A percentile compares a stretch with the other conserved stretches of the same genome.
Conservation (phyloP, 2,329 filamentous ascomycete genomes). For the Penicillium sp. region DNA sequence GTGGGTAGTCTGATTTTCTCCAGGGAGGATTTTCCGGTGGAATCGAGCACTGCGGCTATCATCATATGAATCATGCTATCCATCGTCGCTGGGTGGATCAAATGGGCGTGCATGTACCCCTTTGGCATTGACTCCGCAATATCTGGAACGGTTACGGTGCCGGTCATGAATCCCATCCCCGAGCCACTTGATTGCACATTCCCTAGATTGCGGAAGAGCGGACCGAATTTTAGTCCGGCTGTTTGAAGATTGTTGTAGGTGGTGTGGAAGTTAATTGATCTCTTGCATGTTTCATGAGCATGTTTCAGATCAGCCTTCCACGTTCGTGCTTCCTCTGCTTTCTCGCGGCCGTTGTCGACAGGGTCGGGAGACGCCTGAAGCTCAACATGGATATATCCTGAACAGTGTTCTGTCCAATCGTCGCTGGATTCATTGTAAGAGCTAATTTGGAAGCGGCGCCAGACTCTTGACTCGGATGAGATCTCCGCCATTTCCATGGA, state of each 20-base stretch:
- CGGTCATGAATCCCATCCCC: constrained; percentile 20
- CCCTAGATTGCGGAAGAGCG: constrained; percentile 31
- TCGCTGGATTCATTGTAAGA: constrained; percentile 30
- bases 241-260: constrained; percentile 28
- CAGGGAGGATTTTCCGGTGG: constrained; percentile 20
- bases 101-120: constrained; percentile 30
- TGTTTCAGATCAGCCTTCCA: constrained; percentile 14
- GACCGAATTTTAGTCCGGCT: constrained; percentile 31
- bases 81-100: constrained; percentile 39
- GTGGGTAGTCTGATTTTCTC: constrained; percentile 29
- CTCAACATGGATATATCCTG: constrained; percentile 31
- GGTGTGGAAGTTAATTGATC: constrained; percentile 21
- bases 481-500: constrained; percentile 26
- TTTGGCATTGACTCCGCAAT: constrained; percentile 34
- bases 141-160: constrained; percentile 29
- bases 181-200: constrained; percentile 21
- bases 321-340: constrained; percentile 12
- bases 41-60: constrained; percentile 27
- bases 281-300: constrained; percentile 20
- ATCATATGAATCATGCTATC: constrained; percentile 35
- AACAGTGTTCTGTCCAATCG: constrained; percentile 38
- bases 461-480: constrained; percentile 18
- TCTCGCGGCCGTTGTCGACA: constrained; percentile 10
- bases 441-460: constrained; percentile 31
- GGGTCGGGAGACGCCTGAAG: neutral